A percentile compares a stretch with the other conserved stretches of the same genome.
Conservation (phyloP, 2,329 filamentous ascomycete species). For the Sporothrix brunneoviolacea region DNA sequence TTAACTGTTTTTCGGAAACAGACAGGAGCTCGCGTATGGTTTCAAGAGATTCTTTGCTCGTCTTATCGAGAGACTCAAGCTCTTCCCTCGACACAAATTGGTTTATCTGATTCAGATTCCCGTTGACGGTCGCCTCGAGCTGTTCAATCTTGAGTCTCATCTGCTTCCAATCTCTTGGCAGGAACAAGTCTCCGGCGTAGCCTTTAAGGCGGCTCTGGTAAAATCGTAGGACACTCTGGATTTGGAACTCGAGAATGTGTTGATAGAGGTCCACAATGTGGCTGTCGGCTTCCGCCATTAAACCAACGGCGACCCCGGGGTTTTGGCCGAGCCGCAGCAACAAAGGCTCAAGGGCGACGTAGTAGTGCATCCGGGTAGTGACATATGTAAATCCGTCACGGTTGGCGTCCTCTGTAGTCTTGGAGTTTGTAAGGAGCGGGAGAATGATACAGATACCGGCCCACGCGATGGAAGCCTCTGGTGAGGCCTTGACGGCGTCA, state of each 20-base stretch:
- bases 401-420: slow-evolving; percentile 25
- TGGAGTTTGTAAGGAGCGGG: slow-evolving; percentile 28
- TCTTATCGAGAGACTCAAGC: slow-evolving; percentile 10
- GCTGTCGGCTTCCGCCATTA: slow-evolving; percentile 17
- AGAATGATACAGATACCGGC: slow-evolving; percentile 32
- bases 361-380: slow-evolving; percentile 27
- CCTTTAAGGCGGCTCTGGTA: slow-evolving; percentile 17
- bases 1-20: not conserved
- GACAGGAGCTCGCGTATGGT: not conserved
- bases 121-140: slow-evolving; percentile 5
- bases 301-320: not conserved
- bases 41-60: not conserved
- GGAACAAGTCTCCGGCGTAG: slow-evolving; percentile 16
- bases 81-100: slow-evolving; percentile 1
- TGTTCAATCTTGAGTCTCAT: slow-evolving; percentile 13
- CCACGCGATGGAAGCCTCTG: slow-evolving; percentile 27
- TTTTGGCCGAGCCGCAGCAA: slow-evolving; percentile 16
- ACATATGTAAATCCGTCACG: slow-evolving; percentile 29
- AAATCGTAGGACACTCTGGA: slow-evolving; percentile 28
- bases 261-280: slow-evolving; percentile 26
- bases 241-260: slow-evolving; percentile 29
- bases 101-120: slow-evolving; percentile 8
- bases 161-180: slow-evolving; percentile 19
- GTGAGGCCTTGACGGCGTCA: slow-evolving; percentile 24
- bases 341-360: slow-evolving; percentile 25